phyloP scores from a whole-genome alignment of 768 basidiomycete genomes.

The Pisolithus tinctorius region DNA sequence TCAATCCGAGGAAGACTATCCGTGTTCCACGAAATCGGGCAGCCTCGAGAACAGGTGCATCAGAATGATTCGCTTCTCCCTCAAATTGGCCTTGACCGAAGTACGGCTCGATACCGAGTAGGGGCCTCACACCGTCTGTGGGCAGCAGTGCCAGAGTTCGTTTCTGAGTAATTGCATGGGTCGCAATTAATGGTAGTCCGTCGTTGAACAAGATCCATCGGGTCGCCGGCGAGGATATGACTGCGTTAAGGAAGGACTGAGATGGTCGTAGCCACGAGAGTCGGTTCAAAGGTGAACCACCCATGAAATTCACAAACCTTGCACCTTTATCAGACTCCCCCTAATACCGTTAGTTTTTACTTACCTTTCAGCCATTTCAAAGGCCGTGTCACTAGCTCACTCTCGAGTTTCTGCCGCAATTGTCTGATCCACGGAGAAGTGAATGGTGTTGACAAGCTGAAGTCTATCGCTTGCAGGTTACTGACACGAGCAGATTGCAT shows the following conservation, averaged over 20 bases:
- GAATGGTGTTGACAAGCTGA: too few relatives aligned
- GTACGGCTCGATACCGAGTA: conserved; percentile 63
- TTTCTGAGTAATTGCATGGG: conserved; percentile 25
- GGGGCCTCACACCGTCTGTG: conserved; percentile 52
- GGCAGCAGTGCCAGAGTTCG: conserved; percentile 46
- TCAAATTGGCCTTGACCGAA: conserved; percentile 62
- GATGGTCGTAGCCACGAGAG: conserved; percentile 77
- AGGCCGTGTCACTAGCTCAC: conserved; percentile 7
- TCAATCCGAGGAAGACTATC: conserved; percentile 76
- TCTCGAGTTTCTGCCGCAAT: background rate
- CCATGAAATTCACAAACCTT: conserved; percentile 45
- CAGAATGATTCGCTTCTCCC: conserved; percentile 22
- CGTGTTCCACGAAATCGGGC: conserved; percentile 52
- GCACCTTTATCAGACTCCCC: background rate
- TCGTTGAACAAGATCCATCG: conserved; percentile 75
- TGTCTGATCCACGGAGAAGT: too few relatives aligned
- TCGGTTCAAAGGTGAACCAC: conserved; percentile 70
- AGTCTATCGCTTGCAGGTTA: too few relatives aligned
- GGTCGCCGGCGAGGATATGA: conserved; percentile 52
- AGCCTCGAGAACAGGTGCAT: conserved; percentile 38
- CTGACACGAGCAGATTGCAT: too few relatives aligned
- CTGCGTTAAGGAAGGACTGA: conserved; percentile 66
- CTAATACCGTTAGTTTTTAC: conserved; percentile 4
- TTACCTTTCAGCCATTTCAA: conserved; percentile 27
- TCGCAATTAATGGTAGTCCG: conserved; percentile 58